A percentile compares a stretch with the other conserved stretches of the same genome.
phyloP scores from a whole-genome alignment of 169 alveolate genomes.

The Plasmodium falciparum region DNA sequence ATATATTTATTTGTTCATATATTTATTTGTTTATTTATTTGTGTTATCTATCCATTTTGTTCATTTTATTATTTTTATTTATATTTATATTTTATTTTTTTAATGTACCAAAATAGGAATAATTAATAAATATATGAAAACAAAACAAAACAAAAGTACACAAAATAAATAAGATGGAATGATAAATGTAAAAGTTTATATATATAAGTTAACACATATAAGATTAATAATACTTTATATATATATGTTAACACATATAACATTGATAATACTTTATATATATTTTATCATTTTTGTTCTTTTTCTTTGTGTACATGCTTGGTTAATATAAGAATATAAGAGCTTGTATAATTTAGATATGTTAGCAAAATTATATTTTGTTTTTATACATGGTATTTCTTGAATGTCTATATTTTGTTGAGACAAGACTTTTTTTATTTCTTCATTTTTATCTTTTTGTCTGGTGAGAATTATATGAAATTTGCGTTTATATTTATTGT shows the following conservation, averaged over 20 bases:
- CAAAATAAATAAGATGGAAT: too few species aligned
- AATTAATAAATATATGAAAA: background rate
- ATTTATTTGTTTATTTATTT: background rate
- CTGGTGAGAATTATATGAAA: conserved; percentile 29
- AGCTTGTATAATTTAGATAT: background rate
- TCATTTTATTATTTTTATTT: background rate
- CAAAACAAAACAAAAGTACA: background rate
- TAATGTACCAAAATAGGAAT: background rate
- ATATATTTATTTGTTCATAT: background rate
- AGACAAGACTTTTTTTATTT: conserved; percentile 12
- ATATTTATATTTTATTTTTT: background rate
- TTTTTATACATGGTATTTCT: conserved; percentile 53
- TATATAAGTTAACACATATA: too few species aligned
- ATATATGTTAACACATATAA: too few species aligned
- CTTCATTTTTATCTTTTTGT: conserved; percentile 47
- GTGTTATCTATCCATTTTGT: background rate
- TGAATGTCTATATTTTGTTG: conserved; percentile 6
- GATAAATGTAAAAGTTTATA: too few species aligned
- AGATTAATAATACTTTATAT: background rate
- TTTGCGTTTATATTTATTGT: background rate
- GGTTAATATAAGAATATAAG: background rate
- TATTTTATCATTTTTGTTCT: background rate
- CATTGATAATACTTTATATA: background rate
- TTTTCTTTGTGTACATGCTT: background rate
- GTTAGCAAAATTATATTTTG: conserved; percentile 15